phyloP scores from a whole-genome alignment of 1,284 basidiomycete species.

The Pyrrhoderma noxium region DNA sequence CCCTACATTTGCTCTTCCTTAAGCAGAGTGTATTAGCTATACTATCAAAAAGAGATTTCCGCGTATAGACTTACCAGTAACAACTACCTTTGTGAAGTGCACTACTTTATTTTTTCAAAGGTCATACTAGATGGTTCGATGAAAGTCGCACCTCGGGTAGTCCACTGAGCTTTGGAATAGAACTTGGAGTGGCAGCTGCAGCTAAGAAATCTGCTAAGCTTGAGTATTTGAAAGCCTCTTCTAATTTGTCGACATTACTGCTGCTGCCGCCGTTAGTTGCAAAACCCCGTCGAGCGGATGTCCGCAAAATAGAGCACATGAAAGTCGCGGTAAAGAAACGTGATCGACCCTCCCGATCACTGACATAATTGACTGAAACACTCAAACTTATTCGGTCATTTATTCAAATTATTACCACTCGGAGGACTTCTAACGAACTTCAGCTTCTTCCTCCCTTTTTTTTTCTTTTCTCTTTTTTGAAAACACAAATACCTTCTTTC shows the following conservation, averaged over 20 bases:
- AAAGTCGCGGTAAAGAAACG: too few species aligned
- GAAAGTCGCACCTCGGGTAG: constrained; percentile 42
- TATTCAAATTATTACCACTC: too few species aligned
- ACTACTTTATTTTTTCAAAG: not conserved
- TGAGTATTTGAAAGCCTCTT: constrained; percentile 19
- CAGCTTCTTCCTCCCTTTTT: too few species aligned
- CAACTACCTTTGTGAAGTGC: constrained; percentile 35
- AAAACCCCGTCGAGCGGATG: too few species aligned
- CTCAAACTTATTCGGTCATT: not conserved
- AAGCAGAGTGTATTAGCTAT: not conserved
- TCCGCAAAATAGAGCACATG: too few species aligned
- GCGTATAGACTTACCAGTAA: constrained; percentile 35
- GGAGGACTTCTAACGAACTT: constrained; percentile 34
- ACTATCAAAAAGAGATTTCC: not conserved
- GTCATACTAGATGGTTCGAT: not conserved
- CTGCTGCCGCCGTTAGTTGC: too few species aligned
- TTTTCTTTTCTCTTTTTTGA: too few species aligned
- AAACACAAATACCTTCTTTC: too few species aligned
- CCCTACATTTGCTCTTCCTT: constrained; percentile 55
- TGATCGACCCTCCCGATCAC: too few species aligned
- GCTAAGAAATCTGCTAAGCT: constrained; percentile 39
- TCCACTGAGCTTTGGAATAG: constrained; percentile 38
- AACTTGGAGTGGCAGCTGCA: constrained; percentile 32
- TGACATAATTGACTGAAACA: too few species aligned
- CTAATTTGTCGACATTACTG: not conserved